A percentile compares a stretch with the other conserved stretches of the same genome.
phyloP scores from a whole-genome alignment of 352 stramenopile species.

The Phytophthora hybrid region DNA sequence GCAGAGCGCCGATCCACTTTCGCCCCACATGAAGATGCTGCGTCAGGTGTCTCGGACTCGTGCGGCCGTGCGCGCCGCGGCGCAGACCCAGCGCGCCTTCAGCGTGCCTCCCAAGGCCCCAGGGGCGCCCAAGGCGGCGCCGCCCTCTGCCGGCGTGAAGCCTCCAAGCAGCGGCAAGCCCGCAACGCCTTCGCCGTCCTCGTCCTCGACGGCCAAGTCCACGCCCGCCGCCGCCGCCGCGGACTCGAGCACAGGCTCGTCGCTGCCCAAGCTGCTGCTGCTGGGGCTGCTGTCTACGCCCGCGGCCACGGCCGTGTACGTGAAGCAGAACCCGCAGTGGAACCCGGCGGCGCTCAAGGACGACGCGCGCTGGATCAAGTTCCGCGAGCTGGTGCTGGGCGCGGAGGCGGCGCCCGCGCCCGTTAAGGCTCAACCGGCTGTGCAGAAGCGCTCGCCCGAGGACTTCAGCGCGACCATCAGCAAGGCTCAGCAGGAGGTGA shows the following conservation, averaged over 20 bases:
- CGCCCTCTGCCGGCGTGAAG: conserved; percentile 3
- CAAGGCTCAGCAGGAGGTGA: conserved; percentile 48
- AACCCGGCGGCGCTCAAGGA: conserved; percentile 70
- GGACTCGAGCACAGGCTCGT: conserved; percentile 51
- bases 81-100: conserved; percentile 19
- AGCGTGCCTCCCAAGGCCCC: conserved; percentile 29
- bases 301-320: conserved; percentile 64
- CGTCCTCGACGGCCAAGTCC: conserved; percentile 12
- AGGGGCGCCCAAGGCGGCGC: conserved; percentile 6
- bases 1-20: conserved; percentile 7
- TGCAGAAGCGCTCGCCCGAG: conserved; percentile 43
- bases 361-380: conserved; percentile 75
- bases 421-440: neutral
- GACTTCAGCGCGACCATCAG: conserved; percentile 59
- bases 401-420: conserved; percentile 21
- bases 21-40: conserved; percentile 27
- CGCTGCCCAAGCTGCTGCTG: conserved; percentile 60
- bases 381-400: conserved; percentile 77
- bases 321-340: conserved; percentile 83
- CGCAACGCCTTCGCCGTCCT: neutral
- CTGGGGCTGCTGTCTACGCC: conserved; percentile 60
- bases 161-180: conserved; percentile 17
- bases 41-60: conserved; percentile 36
- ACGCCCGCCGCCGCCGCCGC: conserved; percentile 19
- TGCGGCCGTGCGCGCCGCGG: conserved; percentile 22